Conservation (phyloP, 495 filamentous ascomycete genomes). For the Hyaloscypha bicolor region DNA sequence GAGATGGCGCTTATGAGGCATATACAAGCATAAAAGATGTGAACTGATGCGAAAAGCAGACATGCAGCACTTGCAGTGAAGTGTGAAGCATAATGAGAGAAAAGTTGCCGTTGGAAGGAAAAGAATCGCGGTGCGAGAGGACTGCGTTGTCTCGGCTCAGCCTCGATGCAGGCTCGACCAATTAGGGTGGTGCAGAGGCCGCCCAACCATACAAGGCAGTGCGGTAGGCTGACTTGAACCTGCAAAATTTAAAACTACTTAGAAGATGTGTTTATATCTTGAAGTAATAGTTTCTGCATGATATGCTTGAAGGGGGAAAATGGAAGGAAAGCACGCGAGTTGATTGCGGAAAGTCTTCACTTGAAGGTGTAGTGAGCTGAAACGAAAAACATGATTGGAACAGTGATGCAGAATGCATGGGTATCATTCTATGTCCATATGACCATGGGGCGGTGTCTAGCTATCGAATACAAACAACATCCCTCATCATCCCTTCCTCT, state of each 20-base stretch:
- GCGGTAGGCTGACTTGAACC: background rate
- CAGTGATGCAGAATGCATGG: constrained; percentile 3
- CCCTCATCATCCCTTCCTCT: background rate
- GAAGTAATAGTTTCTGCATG: background rate
- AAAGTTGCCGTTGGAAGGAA: background rate
- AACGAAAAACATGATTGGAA: background rate
- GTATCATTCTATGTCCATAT: constrained; percentile 11
- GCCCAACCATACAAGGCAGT: background rate
- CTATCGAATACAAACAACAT: constrained; percentile 4
- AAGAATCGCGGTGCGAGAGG: background rate
- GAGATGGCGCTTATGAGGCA: background rate
- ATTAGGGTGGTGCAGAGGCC: background rate
- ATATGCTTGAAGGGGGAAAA: background rate
- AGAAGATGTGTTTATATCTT: background rate
- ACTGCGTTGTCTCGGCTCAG: background rate
- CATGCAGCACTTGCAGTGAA: background rate
- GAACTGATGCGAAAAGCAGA: background rate
- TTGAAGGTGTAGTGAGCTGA: background rate
- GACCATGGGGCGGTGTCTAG: background rate
- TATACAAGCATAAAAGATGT: background rate
- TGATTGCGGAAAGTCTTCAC: background rate
- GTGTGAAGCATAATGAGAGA: background rate
- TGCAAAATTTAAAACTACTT: too few relatives aligned
- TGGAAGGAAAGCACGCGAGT: too few relatives aligned
- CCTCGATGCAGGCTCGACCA: background rate